A percentile compares a stretch with the other conserved stretches of the same genome.
phyloP scores from a whole-genome alignment of 2,329 filamentous ascomycete genomes.

The Arthrinium phaeospermum region DNA sequence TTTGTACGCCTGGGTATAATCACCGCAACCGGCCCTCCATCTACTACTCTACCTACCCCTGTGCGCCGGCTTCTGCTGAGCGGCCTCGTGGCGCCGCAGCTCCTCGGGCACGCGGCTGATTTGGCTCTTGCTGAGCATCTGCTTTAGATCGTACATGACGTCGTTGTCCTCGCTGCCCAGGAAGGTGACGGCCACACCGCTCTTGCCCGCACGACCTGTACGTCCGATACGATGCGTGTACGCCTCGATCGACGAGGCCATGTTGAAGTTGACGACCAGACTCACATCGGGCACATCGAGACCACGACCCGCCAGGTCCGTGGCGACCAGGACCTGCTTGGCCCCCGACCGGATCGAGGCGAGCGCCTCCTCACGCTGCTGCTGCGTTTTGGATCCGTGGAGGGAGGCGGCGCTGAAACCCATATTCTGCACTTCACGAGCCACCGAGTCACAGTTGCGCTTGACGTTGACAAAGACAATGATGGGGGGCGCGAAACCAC shows the following conservation, averaged over 20 bases:
- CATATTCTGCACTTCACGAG: constrained; percentile 91
- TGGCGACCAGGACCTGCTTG: constrained; percentile 90
- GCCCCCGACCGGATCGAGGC: constrained; percentile 80
- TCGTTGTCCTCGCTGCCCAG: constrained; percentile 88
- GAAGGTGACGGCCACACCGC: constrained; percentile 95
- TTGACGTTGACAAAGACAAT: constrained; percentile 99
- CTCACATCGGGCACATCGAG: constrained; percentile 96
- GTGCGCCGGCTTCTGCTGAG: constrained; percentile 65
- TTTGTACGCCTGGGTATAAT: constrained; percentile 13
- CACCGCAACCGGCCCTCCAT: neutral
- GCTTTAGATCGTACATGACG: constrained; percentile 90
- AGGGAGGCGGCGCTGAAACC: constrained; percentile 89
- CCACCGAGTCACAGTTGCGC: constrained; percentile 95
- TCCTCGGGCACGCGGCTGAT: constrained; percentile 93
- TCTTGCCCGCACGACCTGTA: constrained; percentile 97
- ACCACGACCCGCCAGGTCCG: constrained; percentile 93
- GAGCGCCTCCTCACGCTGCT: constrained; percentile 93
- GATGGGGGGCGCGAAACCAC: constrained; percentile 85
- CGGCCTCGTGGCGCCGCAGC: constrained; percentile 83
- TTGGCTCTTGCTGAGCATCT: constrained; percentile 90
- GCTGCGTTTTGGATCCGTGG: constrained; percentile 96
- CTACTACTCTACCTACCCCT: neutral
- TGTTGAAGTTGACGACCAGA: constrained; percentile 98
- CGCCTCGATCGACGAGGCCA: constrained; percentile 89
- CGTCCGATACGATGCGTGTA: constrained; percentile 97